Percentiles rank a stretch among this genome's conserved stretches.
Conservation (phyloP, 1,284 basidiomycete genomes). For the Boletellus deceptivus region DNA sequence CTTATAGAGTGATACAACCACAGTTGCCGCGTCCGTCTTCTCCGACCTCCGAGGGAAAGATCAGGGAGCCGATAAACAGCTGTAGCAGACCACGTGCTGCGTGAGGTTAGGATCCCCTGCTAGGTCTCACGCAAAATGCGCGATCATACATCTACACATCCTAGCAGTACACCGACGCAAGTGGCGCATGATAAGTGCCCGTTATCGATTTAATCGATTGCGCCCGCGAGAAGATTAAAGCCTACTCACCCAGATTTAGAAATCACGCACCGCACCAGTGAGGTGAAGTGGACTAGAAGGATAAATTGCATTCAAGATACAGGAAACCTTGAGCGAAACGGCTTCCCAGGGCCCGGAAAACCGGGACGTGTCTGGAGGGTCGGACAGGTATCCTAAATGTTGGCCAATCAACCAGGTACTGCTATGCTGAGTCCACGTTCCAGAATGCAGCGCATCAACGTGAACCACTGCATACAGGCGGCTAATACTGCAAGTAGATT, state of each 20-base stretch:
- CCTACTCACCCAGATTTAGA: conserved; percentile 6
- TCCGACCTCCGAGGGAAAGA: conserved; percentile 22
- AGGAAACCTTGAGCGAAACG: background rate
- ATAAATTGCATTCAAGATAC: conserved; percentile 6
- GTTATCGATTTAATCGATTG: background rate
- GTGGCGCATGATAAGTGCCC: background rate
- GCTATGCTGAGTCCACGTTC: background rate
- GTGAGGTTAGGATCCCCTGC: too few species aligned
- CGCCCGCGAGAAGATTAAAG: background rate
- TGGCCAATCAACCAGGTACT: background rate
- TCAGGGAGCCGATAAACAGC: too few species aligned
- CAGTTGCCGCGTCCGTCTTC: background rate
- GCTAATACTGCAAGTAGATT: too few species aligned
- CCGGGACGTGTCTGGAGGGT: conserved; percentile 10
- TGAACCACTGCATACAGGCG: background rate
- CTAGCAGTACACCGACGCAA: background rate
- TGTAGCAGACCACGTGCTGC: too few species aligned
- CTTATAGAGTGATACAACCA: background rate
- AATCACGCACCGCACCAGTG: conserved; percentile 2
- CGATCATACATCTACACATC: too few species aligned
- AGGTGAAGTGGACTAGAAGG: conserved; percentile 13
- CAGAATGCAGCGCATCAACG: background rate
- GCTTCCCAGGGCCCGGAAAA: conserved; percentile 11
- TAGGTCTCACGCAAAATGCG: too few species aligned
- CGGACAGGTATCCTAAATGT: background rate